Conservation (phyloP, 441 rosid species). For the Erysimum pusillum region DNA sequence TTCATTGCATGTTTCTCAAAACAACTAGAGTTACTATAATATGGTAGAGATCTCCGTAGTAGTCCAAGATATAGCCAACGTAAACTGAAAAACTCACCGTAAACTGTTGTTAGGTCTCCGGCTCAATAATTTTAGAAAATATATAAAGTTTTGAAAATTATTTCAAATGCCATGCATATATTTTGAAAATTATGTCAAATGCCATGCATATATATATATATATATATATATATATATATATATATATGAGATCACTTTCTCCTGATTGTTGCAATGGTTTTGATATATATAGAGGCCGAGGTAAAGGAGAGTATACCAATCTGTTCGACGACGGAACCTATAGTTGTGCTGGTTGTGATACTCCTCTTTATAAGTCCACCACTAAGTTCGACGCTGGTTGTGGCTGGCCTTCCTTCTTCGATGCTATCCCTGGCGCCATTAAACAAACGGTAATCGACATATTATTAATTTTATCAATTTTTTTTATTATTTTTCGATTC, state of each 20-base stretch:
- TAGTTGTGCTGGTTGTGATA: constrained; percentile 76
- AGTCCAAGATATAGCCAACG: background rate
- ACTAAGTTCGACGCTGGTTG: constrained; percentile 90
- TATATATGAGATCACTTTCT: background rate
- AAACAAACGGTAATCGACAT: constrained; percentile 55
- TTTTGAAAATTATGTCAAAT: background rate
- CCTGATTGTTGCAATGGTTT: background rate
- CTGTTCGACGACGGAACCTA: constrained; percentile 70
- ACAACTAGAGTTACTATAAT: background rate
- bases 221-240: too few relatives aligned
- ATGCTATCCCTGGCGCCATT: constrained; percentile 88
- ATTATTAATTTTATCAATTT: too few relatives aligned
- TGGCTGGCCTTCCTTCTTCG: constrained; percentile 92
- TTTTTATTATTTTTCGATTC: too few relatives aligned
- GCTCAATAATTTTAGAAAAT: background rate
- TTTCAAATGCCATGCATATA: too few relatives aligned
- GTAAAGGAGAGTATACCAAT: constrained; percentile 77
- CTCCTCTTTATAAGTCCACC: constrained; percentile 80
- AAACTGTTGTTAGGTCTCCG: background rate
- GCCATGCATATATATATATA: background rate
- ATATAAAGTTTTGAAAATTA: background rate
- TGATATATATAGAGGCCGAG: constrained; percentile 60
- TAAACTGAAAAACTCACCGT: background rate
- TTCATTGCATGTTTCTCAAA: background rate
- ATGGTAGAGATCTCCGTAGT: background rate